These are phyloP conservation scores for Sechiopsis laciniata DNA, from an alignment of 306 rosid genomes.

Conservation along the genomic window DNA sequence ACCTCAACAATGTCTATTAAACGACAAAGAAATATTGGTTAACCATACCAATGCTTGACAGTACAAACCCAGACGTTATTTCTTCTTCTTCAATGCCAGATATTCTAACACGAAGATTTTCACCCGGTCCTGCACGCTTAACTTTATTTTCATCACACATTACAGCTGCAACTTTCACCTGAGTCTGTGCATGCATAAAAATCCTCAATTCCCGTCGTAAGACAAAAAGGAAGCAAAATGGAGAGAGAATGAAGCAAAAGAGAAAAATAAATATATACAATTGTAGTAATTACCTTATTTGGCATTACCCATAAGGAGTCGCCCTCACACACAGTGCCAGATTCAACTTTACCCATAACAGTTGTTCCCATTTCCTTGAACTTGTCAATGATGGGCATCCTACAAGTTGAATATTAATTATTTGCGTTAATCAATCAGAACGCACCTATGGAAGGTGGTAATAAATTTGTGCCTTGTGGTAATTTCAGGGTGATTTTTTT, in stretches of 20 bases:
- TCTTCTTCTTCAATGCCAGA: constrained; percentile 88
- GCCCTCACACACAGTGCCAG: constrained; percentile 73
- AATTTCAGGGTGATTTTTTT: neutral
- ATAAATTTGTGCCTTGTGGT: neutral
- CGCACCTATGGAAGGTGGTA: neutral
- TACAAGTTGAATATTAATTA: constrained; percentile 21
- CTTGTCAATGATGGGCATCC: constrained; percentile 90
- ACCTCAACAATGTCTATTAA: neutral
- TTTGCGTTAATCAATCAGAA: neutral
- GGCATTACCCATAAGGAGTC: constrained; percentile 83
- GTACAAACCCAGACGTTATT: constrained; percentile 63
- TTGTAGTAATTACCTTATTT: constrained; percentile 57
- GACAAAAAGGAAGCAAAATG: neutral
- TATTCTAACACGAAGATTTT: constrained; percentile 78
- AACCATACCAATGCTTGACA: constrained; percentile 71
- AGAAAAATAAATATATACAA: neutral
- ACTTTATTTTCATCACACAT: constrained; percentile 64
- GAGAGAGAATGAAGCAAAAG: neutral
- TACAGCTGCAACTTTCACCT: constrained; percentile 66
- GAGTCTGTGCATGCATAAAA: constrained; percentile 44
- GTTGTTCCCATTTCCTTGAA: constrained; percentile 97
- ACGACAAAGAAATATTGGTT: neutral
- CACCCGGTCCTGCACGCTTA: constrained; percentile 84
- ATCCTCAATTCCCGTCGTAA: constrained; percentile 17
- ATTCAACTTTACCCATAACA: constrained; percentile 96